A percentile compares a stretch with the other conserved stretches of the same genome.
phyloP scores from a whole-genome alignment of 495 filamentous ascomycete species.

The Cercophora newfieldiana region DNA sequence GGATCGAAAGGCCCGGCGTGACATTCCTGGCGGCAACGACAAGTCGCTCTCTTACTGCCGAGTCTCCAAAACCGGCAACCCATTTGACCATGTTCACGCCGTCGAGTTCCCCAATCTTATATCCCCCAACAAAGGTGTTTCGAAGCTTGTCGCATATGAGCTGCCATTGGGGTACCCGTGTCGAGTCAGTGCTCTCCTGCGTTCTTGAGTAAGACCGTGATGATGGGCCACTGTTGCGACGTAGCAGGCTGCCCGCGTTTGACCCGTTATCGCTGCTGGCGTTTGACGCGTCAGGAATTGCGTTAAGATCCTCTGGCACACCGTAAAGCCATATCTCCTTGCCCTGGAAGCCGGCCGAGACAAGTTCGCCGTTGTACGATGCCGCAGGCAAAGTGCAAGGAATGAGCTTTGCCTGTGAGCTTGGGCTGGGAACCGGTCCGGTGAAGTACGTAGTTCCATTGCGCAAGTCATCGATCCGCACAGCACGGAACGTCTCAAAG shows the following conservation, averaged over 20 bases:
- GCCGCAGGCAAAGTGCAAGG: constrained; percentile 71
- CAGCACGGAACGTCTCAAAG: constrained; percentile 74
- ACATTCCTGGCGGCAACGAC: constrained; percentile 77
- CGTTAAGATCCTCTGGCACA: constrained; percentile 71
- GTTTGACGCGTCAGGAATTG: constrained; percentile 41
- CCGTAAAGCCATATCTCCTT: constrained; percentile 80
- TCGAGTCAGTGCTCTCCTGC: constrained; percentile 36
- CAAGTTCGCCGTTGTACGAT: constrained; percentile 67
- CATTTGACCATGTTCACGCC: constrained; percentile 63
- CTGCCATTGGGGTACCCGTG: constrained; percentile 64
- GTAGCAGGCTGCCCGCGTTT: constrained; percentile 29
- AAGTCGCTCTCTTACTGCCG: constrained; percentile 58
- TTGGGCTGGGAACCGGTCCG: constrained; percentile 57
- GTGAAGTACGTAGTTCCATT: constrained; percentile 81
- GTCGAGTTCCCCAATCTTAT: constrained; percentile 55
- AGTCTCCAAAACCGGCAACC: constrained; percentile 52
- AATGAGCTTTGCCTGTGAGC: constrained; percentile 47
- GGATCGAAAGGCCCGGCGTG: constrained; percentile 55
- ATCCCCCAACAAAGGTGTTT: constrained; percentile 63
- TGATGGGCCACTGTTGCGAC: constrained; percentile 45
- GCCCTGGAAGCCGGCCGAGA: constrained; percentile 72
- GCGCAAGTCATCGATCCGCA: constrained; percentile 69
- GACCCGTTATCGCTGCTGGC: constrained; percentile 30
- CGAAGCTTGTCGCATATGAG: constrained; percentile 64
- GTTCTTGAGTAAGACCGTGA: constrained; percentile 35